Evolutionary conservation across 2,329 filamentous ascomycete genomes (phyloP), one percentile per base, ranked within the genome.

Genomic region (Tolypocladium cylindrosporum): DNA sequence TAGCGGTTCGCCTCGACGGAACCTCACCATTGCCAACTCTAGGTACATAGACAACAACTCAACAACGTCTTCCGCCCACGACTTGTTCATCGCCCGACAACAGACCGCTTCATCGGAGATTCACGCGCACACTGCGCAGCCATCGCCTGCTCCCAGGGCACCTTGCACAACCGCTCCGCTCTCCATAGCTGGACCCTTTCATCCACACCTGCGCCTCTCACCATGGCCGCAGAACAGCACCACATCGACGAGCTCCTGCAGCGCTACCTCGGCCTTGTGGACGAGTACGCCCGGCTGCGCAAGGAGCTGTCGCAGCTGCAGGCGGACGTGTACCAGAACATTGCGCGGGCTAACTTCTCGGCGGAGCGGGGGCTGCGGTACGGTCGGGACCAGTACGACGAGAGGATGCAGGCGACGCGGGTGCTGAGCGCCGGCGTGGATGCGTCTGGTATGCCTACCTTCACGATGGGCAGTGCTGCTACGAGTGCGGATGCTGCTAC

Each of bases 261-360:
- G 69, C 79, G 76, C 40, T 90, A 91, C 67, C 81, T 93, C 11
- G 61, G 68, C 57, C 77, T 88, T 1, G 74, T 92, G 1, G 79
- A 91, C 68, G 75, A 84, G 65, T 91, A 92, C 74, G 82, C 83
- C 14, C 70, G 71, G 24, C 79, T 88, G 3, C 82, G 83, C 59
- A 67, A 74, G 34, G 69, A 78, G 50, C 77, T 91, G 42, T 75
- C 76, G 50, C 67, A 69, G 14, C 72, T 82, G 24, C 80, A 90
- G 62, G 74, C 79, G 24, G 73, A 74, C 55, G 78, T 88, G 62
- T 82, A 78, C 66, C 79, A 81, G 58, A 73, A 76, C 62, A 77
- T 92, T 45, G 86, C 89, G n/a, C 82, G 88, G 58, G 89, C 89
- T 61, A 91, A 91, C 72, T 91, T 90, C 71, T 76, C 82, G 36